phyloP scores from a whole-genome alignment of 2,329 filamentous ascomycete genomes.

The Ophiostoma ulmi region DNA sequence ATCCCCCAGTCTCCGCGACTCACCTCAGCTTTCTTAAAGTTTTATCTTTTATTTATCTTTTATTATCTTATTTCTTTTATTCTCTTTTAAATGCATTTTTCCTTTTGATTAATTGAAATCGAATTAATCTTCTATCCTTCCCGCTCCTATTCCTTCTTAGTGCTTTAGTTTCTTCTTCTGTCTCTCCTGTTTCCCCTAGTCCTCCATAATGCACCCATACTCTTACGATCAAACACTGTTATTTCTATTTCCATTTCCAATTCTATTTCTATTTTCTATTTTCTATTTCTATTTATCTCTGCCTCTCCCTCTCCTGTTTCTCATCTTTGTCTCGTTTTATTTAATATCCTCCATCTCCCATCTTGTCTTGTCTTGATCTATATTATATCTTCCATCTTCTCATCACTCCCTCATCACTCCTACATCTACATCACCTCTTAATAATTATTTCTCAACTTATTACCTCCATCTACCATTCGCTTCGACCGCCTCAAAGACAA shows the following conservation, averaged over 20 bases:
- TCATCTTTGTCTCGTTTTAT: constrained; percentile 20
- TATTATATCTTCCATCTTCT: not conserved
- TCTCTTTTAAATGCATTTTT: not conserved
- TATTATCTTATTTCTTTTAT: not conserved
- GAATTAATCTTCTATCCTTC: no score
- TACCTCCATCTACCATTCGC: not conserved
- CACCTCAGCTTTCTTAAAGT: not conserved
- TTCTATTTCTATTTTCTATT: constrained; percentile 11
- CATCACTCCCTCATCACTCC: not conserved
- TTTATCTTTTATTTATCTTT: not conserved
- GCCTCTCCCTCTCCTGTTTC: constrained; percentile 12
- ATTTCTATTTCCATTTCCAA: constrained; percentile 4
- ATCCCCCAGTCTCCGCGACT: not conserved
- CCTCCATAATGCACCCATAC: constrained; percentile 4
- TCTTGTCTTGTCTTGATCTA: constrained; percentile 9
- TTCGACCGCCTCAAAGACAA: constrained; percentile 6
- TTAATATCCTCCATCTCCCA: constrained; percentile 19
- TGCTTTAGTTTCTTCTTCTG: not conserved
- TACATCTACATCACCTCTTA: not conserved
- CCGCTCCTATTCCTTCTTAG: not conserved
- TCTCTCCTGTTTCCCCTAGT: not conserved
- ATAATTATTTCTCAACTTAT: not conserved
- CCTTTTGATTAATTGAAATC: not conserved
- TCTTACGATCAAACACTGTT: not conserved
- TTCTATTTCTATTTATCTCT: constrained; percentile 6